A percentile compares a stretch with the other conserved stretches of the same genome.
Evolutionary conservation across 2,329 filamentous ascomycete species (phyloP).

Genomic region (Paecilomyces dactylethromorphus): DNA sequence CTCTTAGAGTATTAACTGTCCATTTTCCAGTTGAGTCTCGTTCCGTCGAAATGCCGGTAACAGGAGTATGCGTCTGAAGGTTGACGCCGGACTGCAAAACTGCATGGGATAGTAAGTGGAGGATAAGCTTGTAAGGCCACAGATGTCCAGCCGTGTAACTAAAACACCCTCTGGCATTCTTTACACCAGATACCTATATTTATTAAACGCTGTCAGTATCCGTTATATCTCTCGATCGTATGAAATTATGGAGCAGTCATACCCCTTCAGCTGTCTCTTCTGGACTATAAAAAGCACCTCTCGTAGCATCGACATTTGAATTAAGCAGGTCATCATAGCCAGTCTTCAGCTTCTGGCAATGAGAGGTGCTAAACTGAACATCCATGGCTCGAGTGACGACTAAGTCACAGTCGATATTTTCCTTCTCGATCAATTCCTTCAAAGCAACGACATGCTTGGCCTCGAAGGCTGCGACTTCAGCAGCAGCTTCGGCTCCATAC

Average conservation of each 20-base stretch:
- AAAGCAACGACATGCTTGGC: conserved; percentile 32
- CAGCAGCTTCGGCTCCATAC: conserved; percentile 28
- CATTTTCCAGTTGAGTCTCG: conserved; percentile 37
- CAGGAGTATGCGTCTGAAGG: conserved; percentile 49
- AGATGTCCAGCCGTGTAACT: conserved; percentile 25
- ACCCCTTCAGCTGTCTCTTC: conserved; percentile 9
- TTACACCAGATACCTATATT: conserved; percentile 25
- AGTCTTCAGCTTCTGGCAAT: conserved; percentile 22
- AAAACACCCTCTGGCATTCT: conserved; percentile 28
- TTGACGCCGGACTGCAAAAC: conserved; percentile 39
- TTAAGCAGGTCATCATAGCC: conserved; percentile 21
- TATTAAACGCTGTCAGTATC: conserved; percentile 1
- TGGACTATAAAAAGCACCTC: neutral
- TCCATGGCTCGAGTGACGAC: conserved; percentile 32
- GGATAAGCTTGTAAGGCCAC: conserved; percentile 72
- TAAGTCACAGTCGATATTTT: conserved; percentile 40
- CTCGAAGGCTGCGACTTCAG: conserved; percentile 35
- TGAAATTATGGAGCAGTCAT: conserved; percentile 14
- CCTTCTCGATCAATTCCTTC: conserved; percentile 31
- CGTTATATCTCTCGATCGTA: conserved; percentile 3
- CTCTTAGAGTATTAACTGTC: conserved; percentile 61
- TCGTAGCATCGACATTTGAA: neutral
- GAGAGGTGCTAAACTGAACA: conserved; percentile 26
- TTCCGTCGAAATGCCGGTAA: conserved; percentile 20
- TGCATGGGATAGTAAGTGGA: conserved; percentile 61